These are phyloP conservation scores for Biscogniauxia marginata DNA, from an alignment of 2,329 filamentous ascomycete species.

Conservation along the genomic window DNA sequence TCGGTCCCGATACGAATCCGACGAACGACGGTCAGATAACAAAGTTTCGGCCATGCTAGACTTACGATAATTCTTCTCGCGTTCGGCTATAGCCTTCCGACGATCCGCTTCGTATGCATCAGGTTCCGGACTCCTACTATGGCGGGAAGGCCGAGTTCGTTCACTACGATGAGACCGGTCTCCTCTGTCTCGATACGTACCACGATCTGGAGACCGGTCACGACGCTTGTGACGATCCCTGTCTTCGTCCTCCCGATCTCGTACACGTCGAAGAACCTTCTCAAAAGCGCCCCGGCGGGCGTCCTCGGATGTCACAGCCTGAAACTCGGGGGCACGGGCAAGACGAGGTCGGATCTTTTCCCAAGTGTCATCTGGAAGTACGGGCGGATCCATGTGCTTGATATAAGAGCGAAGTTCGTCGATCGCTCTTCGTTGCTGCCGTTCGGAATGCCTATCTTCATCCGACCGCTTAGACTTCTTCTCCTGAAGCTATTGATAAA, in stretches of 20 bases:
- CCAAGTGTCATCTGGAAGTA: conserved; percentile 77
- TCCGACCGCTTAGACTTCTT: conserved; percentile 73
- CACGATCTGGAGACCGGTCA: conserved; percentile 55
- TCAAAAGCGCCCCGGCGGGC: conserved; percentile 82
- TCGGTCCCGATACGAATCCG: conserved; percentile 47
- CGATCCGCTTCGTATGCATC: conserved; percentile 96
- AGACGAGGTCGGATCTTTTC: conserved; percentile 81
- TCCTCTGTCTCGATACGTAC: conserved; percentile 57
- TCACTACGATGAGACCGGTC: conserved; percentile 61
- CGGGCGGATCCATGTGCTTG: conserved; percentile 85
- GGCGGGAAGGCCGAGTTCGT: conserved; percentile 55
- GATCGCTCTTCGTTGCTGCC: conserved; percentile 78
- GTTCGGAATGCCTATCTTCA: conserved; percentile 82
- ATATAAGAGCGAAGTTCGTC: conserved; percentile 83
- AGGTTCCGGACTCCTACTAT: conserved; percentile 84
- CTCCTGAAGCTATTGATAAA: conserved; percentile 64
- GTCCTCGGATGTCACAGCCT: conserved; percentile 79
- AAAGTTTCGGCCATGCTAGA: conserved; percentile 65
- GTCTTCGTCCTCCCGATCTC: conserved; percentile 88
- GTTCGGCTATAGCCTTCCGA: conserved; percentile 87
- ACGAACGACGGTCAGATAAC: conserved; percentile 51
- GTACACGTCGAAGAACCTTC: conserved; percentile 85
- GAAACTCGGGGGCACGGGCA: conserved; percentile 79
- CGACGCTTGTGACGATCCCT: conserved; percentile 59
- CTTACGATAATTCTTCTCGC: conserved; percentile 91